Conservation (phyloP, 768 basidiomycete species). For the Favolaschia claudopus region DNA sequence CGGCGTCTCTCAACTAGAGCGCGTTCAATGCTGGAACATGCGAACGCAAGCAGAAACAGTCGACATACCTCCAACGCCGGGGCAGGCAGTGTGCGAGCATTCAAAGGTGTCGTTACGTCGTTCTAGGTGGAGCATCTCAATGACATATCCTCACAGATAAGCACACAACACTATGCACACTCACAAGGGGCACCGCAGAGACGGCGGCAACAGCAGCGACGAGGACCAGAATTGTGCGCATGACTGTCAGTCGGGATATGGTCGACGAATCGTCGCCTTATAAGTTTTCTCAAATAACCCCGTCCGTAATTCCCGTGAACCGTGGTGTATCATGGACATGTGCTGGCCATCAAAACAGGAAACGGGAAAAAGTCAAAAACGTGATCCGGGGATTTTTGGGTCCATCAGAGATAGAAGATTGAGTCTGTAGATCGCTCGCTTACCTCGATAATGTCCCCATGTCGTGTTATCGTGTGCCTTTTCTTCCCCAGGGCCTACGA, state of each 20-base stretch:
- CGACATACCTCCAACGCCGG: constrained; percentile 11
- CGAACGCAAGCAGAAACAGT: background rate
- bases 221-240: constrained; percentile 13
- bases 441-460: background rate
- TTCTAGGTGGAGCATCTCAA: constrained; percentile 9
- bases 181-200: constrained; percentile 8
- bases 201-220: constrained; percentile 7
- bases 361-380: background rate
- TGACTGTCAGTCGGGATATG: constrained; percentile 1
- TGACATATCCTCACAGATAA: background rate
- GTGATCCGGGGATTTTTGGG: constrained; percentile 1
- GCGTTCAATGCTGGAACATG: background rate
- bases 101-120: background rate
- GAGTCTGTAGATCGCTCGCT: background rate
- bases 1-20: constrained; percentile 3
- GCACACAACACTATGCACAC: background rate
- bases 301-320: no score
- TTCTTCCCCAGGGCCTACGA: no score
- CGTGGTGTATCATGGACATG: constrained; percentile 3
- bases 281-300: background rate
- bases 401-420: constrained; percentile 5
- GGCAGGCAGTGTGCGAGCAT: background rate
- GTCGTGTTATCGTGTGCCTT: background rate
- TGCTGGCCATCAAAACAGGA: no score
- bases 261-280: background rate